Percentiles rank a stretch among this genome's conserved stretches.
Conservation (phyloP, 331 rosid genomes). For the Pyracantha coccinea region DNA sequence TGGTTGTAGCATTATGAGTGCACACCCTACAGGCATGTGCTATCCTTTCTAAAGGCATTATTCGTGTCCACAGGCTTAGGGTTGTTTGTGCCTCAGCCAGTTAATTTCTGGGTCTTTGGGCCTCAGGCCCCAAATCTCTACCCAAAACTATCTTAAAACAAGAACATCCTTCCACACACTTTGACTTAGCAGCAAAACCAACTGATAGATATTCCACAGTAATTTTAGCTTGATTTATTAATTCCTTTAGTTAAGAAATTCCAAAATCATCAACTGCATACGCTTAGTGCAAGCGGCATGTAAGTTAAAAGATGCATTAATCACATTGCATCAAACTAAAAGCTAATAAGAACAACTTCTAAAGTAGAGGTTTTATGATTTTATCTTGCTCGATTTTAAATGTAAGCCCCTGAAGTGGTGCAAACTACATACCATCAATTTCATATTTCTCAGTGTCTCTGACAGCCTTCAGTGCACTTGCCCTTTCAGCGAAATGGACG, state of each 20-base stretch:
- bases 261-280: not conserved
- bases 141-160: not conserved
- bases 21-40: not conserved
- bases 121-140: not conserved
- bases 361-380: not conserved
- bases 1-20: not conserved
- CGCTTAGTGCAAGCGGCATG: not conserved
- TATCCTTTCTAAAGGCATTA: not conserved
- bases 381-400: not conserved
- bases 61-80: not conserved
- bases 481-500: constrained; percentile 93
- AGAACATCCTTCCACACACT: not conserved
- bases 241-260: not conserved
- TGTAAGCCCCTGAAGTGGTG: not conserved
- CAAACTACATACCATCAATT: constrained; percentile 65
- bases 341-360: not conserved
- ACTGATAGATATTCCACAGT: not conserved
- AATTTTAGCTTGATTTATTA: not conserved
- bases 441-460: constrained; percentile 92
- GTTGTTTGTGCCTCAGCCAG: not conserved
- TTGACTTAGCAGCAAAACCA: not conserved
- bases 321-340: not conserved
- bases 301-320: not conserved
- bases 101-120: not conserved
- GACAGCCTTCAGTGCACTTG: constrained; percentile 93